Evolutionary conservation across 192 early-diverging fungal species (phyloP).

Genomic region (Thoreauomyces humboldtii): DNA sequence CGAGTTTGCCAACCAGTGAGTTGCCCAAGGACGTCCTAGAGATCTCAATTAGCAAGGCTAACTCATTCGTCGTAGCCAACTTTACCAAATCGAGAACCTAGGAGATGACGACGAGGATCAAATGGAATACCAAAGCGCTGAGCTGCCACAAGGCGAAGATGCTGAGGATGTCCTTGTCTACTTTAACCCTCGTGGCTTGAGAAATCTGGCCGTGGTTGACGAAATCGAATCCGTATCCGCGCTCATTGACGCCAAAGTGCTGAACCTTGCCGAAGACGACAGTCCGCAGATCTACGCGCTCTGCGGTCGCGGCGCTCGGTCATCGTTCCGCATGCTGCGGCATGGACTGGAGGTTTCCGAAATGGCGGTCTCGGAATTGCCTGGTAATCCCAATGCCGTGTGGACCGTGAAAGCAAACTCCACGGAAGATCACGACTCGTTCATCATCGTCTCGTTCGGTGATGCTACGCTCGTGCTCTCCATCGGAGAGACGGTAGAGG

Average conservation of each 20-base stretch:
- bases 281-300: conserved; percentile 92
- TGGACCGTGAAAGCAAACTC: conserved; percentile 65
- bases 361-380: conserved; percentile 88
- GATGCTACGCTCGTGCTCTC: conserved; percentile 90
- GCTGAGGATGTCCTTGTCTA: conserved; percentile 45
- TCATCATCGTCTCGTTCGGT: conserved; percentile 89
- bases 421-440: conserved; percentile 67
- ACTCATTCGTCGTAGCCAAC: conserved; percentile 55
- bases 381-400: conserved; percentile 88
- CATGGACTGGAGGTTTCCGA: conserved; percentile 92
- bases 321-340: conserved; percentile 82
- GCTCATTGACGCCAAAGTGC: conserved; percentile 76
- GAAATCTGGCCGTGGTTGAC: conserved; percentile 87
- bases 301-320: conserved; percentile 76
- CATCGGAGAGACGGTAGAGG: conserved; percentile 90
- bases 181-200: conserved; percentile 74
- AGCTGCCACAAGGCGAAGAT: conserved; percentile 59
- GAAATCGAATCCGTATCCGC: conserved; percentile 82
- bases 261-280: conserved; percentile 89
- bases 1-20: conserved; percentile 93
- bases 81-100: conserved; percentile 91
- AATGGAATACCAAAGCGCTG: conserved; percentile 69
- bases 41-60: conserved; percentile 7
- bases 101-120: conserved; percentile 86
- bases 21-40: too few relatives aligned